Base-by-base conservation (phyloP, 257 asterid species). In the Gentiana straminea region DNA sequence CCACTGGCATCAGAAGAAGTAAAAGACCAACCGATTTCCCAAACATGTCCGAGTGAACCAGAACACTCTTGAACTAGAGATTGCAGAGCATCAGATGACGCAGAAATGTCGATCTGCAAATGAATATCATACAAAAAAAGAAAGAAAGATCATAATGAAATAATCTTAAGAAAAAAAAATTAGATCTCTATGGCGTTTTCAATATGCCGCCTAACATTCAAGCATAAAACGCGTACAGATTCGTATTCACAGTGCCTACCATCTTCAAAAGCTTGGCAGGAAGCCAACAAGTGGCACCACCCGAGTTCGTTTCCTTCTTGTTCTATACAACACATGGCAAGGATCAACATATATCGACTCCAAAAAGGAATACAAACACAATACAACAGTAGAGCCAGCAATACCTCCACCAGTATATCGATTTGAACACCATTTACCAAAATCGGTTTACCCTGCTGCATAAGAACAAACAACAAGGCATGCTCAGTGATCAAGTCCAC, bases 21-120 rank as follows among this genome's bases (percentile, higher is more conserved):
- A 61, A 91, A 75, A 55, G 97, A 91, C 96, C 97, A 91, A 75
- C 98, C 98, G 78, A 91, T 90, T 77, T 87, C 97, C 98, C 98
- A 91, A 8, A 80, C 84, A 75, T 81, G 77, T 62, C 80, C 94
- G 67, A 68, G 47, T 57, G 94, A 84, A 64, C 93, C 94, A 68
- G 84, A 81, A 66, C 95, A 84, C 71, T 93, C 86, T 78, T 81
- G 89, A 67, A 91, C 61, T 36, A 91, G 73, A 50, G 97, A 84
- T 73, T 85, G 94, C 60, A 91, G 84, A 63, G 95, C 95, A 67
- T 73, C 69, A 56, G 94, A 76, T 53, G 98, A 74, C 54, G 71
- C 75, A 35, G 94, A 90, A 64, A 91, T 79, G 67, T 87, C 76
- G 50, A 87, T 86, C 98, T 91, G 77, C 80, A 41, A 41, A 73